Evolutionary conservation across 805 yeast species (phyloP), one percentile per base, ranked within the genome.

Genomic region (Kodamaea laetipori): DNA sequence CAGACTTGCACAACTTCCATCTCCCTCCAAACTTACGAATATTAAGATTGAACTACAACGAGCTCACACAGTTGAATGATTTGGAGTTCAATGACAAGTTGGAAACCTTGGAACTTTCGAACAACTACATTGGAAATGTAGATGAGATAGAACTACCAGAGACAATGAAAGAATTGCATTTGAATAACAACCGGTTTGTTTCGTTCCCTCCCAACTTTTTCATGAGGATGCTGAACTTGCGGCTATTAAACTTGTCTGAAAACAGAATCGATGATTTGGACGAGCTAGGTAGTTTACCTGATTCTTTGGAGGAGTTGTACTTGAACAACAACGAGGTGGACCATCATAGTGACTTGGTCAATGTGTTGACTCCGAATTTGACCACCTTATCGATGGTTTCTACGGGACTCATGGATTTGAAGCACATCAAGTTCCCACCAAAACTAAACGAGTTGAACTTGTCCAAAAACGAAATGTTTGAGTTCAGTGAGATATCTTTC

Each of bases 251-350:
- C 27, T 26, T 57, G 4, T 48, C 52, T 8, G 52, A 51, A 10
- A 57, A 57, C 39, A 10, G 27, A 7, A 49, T 59, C 19, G 58
- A 55, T 44, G 62, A 58, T 21, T 41, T 56, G 11, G 63, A 58
- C 31, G 61, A 58, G 18, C 44, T 57, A 24, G 61, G 63, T 7
- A 13, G 17, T 7, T 42, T 58, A 6, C 63, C 63, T 0, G 37
- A 39, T 1, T 45, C 50, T 7, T 30, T 58, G 11, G 27, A 31
- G 16, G 48, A 47, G 17, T 32, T 57, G 18, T 34, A 37, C 6
- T 44, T 58, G 26, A 56, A 56, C 45, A 54, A 50, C 44, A 58
- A 57, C 31, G 53, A 50, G 19, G 51, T 58, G 19, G 56, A 57
- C 46, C 48, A 56, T 35, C 38, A 47, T 41, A 47, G 52, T 24